Conservation (phyloP, 495 filamentous ascomycete species). For the Schizothecium vesticola region DNA sequence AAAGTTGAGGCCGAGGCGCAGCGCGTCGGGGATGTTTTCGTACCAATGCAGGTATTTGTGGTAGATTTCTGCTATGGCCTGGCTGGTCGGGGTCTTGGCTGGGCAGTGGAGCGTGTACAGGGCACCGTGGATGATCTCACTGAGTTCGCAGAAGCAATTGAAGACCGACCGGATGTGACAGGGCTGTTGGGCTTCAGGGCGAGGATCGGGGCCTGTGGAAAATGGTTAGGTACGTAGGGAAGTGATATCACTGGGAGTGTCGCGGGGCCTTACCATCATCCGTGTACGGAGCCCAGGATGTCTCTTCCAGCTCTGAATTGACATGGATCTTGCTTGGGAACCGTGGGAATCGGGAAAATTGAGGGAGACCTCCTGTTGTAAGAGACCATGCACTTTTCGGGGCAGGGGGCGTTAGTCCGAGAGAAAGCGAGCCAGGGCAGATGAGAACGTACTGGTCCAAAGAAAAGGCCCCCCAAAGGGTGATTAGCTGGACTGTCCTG, state of each 20-base stretch:
- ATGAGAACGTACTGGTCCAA: slow-evolving; percentile 54
- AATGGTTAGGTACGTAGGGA: not conserved
- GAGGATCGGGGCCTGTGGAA: slow-evolving; percentile 13
- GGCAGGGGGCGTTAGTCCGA: slow-evolving; percentile 20
- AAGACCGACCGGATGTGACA: slow-evolving; percentile 53
- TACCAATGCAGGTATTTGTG: slow-evolving; percentile 58
- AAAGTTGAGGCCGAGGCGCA: slow-evolving; percentile 52
- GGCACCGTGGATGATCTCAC: slow-evolving; percentile 59
- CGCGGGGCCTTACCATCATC: slow-evolving; percentile 41
- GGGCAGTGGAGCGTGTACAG: slow-evolving; percentile 60
- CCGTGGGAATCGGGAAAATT: slow-evolving; percentile 52
- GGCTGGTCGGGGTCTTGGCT: slow-evolving; percentile 50
- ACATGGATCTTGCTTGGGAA: slow-evolving; percentile 52
- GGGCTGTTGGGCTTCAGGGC: slow-evolving; percentile 44
- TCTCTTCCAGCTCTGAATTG: slow-evolving; percentile 46
- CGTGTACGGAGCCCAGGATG: slow-evolving; percentile 53
- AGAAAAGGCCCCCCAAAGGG: slow-evolving; percentile 67
- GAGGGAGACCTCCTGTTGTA: slow-evolving; percentile 55
- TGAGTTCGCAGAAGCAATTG: slow-evolving; percentile 58
- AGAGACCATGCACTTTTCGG: slow-evolving; percentile 54
- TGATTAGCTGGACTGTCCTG: slow-evolving; percentile 56
- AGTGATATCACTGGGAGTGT: not conserved
- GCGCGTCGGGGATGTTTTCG: slow-evolving; percentile 49
- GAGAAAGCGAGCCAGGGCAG: not conserved
- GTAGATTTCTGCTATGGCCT: slow-evolving; percentile 50